Base-by-base conservation (phyloP, 805 yeast species). In the Torulaspora microellipsoides region DNA sequence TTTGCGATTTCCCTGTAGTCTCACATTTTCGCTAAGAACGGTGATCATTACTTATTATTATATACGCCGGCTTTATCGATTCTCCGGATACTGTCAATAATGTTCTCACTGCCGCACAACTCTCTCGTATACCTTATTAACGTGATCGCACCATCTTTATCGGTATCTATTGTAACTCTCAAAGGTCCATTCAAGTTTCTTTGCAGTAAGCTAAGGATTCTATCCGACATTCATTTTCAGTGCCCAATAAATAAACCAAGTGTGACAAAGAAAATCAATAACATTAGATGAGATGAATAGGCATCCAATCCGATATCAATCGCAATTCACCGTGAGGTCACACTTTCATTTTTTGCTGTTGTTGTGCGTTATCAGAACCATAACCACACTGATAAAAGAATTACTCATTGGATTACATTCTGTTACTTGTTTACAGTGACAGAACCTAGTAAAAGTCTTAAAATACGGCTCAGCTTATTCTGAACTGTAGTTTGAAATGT, bases 401-500 rank as follows among this genome's bases (percentile, higher is more conserved):
- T 29, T 7, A n/a, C n/a, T n/a, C n/a, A n/a, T 29, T 29, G 6
- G 13, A 28, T n/a, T 12, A 28, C 5, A 28, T 8, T 29, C 9
- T 9, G 7, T 14, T 29, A 29, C 31, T 8, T 29, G 31, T 14
- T 29, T 14, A 14, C 6, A 29, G n/a, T 9, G 31, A 20, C 2
- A 8, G 17, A 31, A 4, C 2, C 7, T 33, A 14, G 13, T 27
- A 15, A 15, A 33, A 1, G 3, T n/a, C 36, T 15, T 25, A 27
- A 2, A 32, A 3, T 27, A 23, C 31, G 30, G 5, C 11, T 4
- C 34, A 11, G 31, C 27, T 33, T 31, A 42, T 34, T 38, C 27
- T 33, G 34, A 23, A 33, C 42, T 35, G 44, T 42, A 43, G 25
- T 45, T 38, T 35, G 48, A 47, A 15, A 47, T n/a, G 31, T 45